Conservation (phyloP, 805 yeast species). For the Kregervanrija pseudodelftensis region DNA sequence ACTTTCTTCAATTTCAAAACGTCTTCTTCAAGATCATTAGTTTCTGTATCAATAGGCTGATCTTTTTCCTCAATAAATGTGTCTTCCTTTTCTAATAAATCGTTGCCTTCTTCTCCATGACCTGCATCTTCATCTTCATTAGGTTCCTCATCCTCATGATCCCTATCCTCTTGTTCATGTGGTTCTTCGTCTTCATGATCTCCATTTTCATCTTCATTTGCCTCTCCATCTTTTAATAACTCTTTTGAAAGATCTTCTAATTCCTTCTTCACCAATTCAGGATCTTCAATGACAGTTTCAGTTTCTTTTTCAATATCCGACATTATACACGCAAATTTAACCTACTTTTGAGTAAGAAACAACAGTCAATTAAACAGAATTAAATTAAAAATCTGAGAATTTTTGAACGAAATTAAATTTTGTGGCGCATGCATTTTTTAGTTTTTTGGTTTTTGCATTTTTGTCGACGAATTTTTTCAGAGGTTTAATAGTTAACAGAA, state of each 20-base stretch:
- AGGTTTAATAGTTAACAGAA: too few relatives aligned
- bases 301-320: neutral
- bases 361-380: too few relatives aligned
- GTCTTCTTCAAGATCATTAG: slow-evolving; percentile 14
- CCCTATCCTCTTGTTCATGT: slow-evolving; percentile 1
- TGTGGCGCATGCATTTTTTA: too few relatives aligned
- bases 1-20: slow-evolving; percentile 12
- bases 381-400: too few relatives aligned
- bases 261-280: neutral
- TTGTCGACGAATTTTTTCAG: too few relatives aligned
- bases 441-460: too few relatives aligned
- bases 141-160: slow-evolving; percentile 8
- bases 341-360: neutral
- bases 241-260: neutral
- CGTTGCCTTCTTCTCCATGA: neutral
- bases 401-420: too few relatives aligned
- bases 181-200: neutral
- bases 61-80: neutral
- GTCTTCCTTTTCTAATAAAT: neutral
- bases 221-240: slow-evolving; percentile 4
- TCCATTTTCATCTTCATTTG: slow-evolving; percentile 9
- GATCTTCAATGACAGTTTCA: neutral
- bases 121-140: neutral
- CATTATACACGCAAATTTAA: neutral
- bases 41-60: slow-evolving; percentile 14